Base-by-base conservation (phyloP, 805 yeast genomes). In the Myxozyma lipomycoides region DNA sequence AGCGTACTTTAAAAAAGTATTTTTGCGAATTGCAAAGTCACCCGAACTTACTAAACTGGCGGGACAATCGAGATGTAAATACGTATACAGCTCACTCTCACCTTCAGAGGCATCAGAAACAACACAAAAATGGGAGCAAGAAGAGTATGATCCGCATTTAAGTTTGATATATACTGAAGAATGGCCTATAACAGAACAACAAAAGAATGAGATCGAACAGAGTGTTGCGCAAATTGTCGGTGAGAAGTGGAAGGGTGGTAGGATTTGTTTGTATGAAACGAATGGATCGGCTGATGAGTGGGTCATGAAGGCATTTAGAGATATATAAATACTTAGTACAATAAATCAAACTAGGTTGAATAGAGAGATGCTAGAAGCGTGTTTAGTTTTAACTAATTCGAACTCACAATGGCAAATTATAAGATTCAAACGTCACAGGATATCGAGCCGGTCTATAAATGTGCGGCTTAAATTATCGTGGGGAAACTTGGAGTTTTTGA, bases 251-350 rank as follows among this genome's bases (percentile, higher is more conserved):
- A 76, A 74, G 41, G 79, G 83, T 5, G 86, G 87, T 1, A 82
- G 84, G 5, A 71, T 83, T 22, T 78, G 82, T 58, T 73, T 85
- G 46, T 86, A 85, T 4, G 72, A 73, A 18, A 83, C 89, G 61
- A 84, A 79, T 59, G 91, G 91, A 0, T 86, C 84, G 3, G 81
- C 81, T 4, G 76, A 73, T 41, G 77, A 81, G 48, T 85, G 95
- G 95, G 70, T 75, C 37, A 76, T 76, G 1, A 68, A 84, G 52
- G 91, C 88, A 1, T 59, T 61, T 37, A 46, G 68, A 25, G 70
- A 67, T 43, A 6, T 51, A 22, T 50, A 25, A 19, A n/a, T 35
- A 35, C 6, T 15, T 28, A 15, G 34, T 28, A 10, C 10, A 28
- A 15, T 28, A 28, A n/a, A n/a, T n/a, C n/a, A n/a, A n/a, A n/a